These are phyloP conservation scores for Aquilaria sinensis DNA, from an alignment of 345 rosid genomes.

Conservation along the genomic window DNA sequence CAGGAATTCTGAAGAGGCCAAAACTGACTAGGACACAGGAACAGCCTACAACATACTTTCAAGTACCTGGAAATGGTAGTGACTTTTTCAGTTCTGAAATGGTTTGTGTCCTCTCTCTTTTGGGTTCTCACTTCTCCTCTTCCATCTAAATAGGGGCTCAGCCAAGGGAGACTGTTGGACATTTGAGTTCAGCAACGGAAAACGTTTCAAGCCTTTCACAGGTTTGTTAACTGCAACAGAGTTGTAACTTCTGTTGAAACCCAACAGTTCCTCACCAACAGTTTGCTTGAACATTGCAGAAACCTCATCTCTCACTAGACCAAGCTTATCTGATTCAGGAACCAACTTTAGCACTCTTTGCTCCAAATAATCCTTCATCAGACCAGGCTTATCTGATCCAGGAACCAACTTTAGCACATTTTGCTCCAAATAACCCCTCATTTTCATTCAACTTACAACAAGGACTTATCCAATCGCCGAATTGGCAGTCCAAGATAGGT, in stretches of 20 bases:
- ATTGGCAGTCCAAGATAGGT: not conserved
- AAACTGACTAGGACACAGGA: conserved; percentile 40
- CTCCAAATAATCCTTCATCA: conserved; percentile 12
- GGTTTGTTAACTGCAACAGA: conserved; percentile 21
- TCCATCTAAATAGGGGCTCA: conserved; percentile 23
- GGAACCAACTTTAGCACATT: conserved; percentile 1
- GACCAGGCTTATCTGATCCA: conserved; percentile 16
- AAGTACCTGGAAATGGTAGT: conserved; percentile 37
- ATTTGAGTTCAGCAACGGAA: conserved; percentile 36
- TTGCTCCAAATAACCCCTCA: conserved; percentile 1
- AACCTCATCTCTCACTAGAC: conserved; percentile 29
- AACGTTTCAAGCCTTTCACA: conserved; percentile 45
- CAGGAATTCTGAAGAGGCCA: conserved; percentile 23
- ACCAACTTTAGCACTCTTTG: not conserved
- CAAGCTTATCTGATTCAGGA: conserved; percentile 12
- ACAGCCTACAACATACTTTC: conserved; percentile 32
- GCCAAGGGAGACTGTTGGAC: conserved; percentile 41
- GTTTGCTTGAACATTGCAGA: conserved; percentile 20
- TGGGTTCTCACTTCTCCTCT: not conserved
- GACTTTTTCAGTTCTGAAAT: conserved; percentile 8
- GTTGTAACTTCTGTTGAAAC: not conserved
- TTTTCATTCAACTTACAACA: conserved; percentile 9
- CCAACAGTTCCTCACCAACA: not conserved
- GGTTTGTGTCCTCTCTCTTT: not conserved
- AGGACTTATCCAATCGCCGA: conserved; percentile 4